Evolutionary conservation across 352 stramenopile species (phyloP).

Genomic region (Phytophthora rubi): DNA sequence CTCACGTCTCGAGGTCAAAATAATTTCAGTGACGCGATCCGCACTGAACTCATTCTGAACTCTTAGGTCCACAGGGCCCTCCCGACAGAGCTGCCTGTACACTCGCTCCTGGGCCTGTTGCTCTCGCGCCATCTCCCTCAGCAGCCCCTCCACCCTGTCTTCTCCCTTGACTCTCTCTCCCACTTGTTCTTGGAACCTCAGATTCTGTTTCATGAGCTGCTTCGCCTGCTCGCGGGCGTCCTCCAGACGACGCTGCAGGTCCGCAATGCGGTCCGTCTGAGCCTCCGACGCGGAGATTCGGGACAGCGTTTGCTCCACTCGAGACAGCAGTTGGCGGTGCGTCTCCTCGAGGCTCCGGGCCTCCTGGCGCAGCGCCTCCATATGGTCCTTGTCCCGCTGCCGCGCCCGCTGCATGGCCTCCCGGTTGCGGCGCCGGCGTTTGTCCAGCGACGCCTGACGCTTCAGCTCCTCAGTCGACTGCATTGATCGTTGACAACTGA

Average conservation of each 20-base stretch:
- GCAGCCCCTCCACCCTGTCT: constrained; percentile 62
- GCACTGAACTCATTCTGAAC: constrained; percentile 24
- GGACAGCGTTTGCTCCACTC: constrained; percentile 46
- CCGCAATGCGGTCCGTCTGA: constrained; percentile 16
- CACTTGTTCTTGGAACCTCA: constrained; percentile 52
- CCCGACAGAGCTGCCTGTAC: constrained; percentile 35
- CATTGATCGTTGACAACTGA: background rate
- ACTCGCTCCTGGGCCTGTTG: constrained; percentile 30
- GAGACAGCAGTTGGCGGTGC: constrained; percentile 43
- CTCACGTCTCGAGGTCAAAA: constrained; percentile 50
- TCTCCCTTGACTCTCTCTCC: constrained; percentile 56
- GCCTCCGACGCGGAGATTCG: constrained; percentile 6
- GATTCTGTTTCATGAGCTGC: constrained; percentile 52
- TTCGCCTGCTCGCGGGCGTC: constrained; percentile 40
- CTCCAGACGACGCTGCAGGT: constrained; percentile 44
- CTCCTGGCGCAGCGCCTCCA: constrained; percentile 48
- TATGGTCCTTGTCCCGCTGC: constrained; percentile 59
- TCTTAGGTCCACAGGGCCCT: constrained; percentile 17
- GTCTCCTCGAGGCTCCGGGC: constrained; percentile 41
- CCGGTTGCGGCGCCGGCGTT: constrained; percentile 57
- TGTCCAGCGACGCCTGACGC: constrained; percentile 48
- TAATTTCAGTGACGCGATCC: constrained; percentile 45
- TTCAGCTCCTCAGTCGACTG: constrained; percentile 24
- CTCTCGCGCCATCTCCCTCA: constrained; percentile 51
- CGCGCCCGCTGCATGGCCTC: constrained; percentile 68